Percentiles rank a stretch among this genome's conserved stretches.
Conservation (phyloP, 1,284 basidiomycete genomes). For the Ceratobasidium sp. region DNA sequence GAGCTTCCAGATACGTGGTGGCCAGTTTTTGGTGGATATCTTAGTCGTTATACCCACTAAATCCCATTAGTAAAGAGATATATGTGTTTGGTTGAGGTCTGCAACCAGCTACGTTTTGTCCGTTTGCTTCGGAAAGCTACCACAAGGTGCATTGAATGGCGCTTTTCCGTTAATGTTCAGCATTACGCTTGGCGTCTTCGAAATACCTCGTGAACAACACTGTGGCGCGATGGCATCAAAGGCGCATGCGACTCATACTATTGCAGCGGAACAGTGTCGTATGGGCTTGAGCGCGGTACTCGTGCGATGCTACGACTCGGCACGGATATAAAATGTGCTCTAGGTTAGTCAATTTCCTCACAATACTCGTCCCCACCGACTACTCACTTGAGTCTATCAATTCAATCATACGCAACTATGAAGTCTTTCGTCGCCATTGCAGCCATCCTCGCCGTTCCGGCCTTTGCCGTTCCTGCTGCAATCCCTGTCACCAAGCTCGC, state of each 20-base stretch:
- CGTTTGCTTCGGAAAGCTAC: background rate
- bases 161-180: background rate
- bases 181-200: background rate
- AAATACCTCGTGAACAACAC: background rate
- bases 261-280: background rate
- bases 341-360: background rate
- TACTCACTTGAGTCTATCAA: background rate
- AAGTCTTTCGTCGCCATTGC: conserved; percentile 26
- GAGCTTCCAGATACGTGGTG: no score
- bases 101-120: background rate
- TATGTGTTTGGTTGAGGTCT: background rate
- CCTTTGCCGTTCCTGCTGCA: conserved; percentile 37
- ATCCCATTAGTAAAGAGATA: background rate
- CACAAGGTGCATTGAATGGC: background rate
- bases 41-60: background rate
- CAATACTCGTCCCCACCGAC: conserved; percentile 8
- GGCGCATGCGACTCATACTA: background rate
- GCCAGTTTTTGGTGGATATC: background rate
- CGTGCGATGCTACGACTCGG: background rate
- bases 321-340: background rate
- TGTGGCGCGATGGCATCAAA: background rate
- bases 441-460: conserved; percentile 37
- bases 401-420: conserved; percentile 4
- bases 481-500: conserved; percentile 40
- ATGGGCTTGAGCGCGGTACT: background rate